A percentile compares a stretch with the other conserved stretches of the same genome.
Conservation (phyloP, 805 yeast species). For the Candida glaebosa region DNA sequence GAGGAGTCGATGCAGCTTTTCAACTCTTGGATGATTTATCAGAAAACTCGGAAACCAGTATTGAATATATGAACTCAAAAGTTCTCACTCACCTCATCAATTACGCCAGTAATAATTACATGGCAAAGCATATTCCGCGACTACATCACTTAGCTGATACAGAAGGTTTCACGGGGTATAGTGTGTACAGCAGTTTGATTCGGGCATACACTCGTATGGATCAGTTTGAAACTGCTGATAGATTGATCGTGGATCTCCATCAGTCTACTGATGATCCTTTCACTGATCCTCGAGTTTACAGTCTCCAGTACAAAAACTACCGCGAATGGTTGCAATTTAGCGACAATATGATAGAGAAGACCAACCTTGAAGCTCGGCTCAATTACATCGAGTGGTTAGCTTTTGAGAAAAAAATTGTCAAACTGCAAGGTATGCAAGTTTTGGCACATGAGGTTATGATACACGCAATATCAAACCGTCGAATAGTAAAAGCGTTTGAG, state of each 20-base stretch:
- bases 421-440: constrained; percentile 8
- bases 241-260: constrained; percentile 29
- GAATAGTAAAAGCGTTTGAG: constrained; percentile 18
- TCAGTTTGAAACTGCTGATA: constrained; percentile 32
- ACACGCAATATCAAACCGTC: constrained; percentile 15
- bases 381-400: not conserved
- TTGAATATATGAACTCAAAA: constrained; percentile 15
- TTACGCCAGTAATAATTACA: constrained; percentile 19
- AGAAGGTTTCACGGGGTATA: constrained; percentile 17
- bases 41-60: constrained; percentile 13
- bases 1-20: constrained; percentile 26
- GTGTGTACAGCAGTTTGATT: constrained; percentile 24
- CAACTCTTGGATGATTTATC: constrained; percentile 19
- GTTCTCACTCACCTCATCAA: constrained; percentile 17
- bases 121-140: constrained; percentile 17
- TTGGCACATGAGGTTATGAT: constrained; percentile 26
- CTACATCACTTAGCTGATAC: constrained; percentile 16
- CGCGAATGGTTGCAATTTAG: constrained; percentile 23
- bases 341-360: constrained; percentile 5
- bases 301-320: constrained; percentile 27
- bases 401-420: constrained; percentile 3
- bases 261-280: constrained; percentile 25
- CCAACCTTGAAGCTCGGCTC: constrained; percentile 1
- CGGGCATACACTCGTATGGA: constrained; percentile 26
- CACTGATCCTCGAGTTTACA: constrained; percentile 22